Evolutionary conservation across 345 rosid genomes (phyloP).

Genomic region (Leavenworthia alabamica): DNA sequence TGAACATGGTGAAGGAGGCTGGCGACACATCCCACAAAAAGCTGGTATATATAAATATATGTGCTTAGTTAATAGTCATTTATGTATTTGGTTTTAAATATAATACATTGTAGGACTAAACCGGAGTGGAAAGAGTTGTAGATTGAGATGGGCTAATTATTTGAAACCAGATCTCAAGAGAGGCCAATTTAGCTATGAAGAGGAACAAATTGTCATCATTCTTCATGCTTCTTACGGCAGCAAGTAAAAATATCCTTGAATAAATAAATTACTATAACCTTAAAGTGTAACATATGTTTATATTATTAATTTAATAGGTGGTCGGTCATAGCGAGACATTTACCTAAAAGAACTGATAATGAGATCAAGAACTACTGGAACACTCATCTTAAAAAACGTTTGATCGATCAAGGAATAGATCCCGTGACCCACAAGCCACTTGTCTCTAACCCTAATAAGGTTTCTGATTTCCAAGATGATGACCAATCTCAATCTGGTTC

Average conservation of each 20-base stretch:
- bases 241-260: constrained; percentile 27
- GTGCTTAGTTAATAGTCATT: too few relatives aligned
- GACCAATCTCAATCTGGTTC: constrained; percentile 3
- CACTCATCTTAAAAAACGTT: constrained; percentile 56
- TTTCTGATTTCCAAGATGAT: constrained; percentile 4
- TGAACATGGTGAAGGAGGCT: constrained; percentile 31
- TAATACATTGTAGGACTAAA: constrained; percentile 25
- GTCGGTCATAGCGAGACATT: constrained; percentile 59
- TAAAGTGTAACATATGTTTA: not conserved
- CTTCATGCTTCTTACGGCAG: constrained; percentile 42
- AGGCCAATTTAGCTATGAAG: constrained; percentile 37
- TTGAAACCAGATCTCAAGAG: constrained; percentile 40
- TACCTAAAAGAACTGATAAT: constrained; percentile 60
- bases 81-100: too few relatives aligned
- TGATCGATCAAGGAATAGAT: constrained; percentile 63
- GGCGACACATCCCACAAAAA: constrained; percentile 33
- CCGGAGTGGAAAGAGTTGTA: constrained; percentile 45
- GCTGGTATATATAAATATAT: constrained; percentile 16
- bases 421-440: constrained; percentile 67
- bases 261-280: not conserved
- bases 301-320: constrained; percentile 34
- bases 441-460: not conserved
- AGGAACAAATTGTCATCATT: constrained; percentile 36
- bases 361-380: constrained; percentile 70
- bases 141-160: constrained; percentile 42